A percentile compares a stretch with the other conserved stretches of the same genome.
phyloP scores from a whole-genome alignment of 2,329 filamentous ascomycete genomes.

The Calonectria hongkongensis region DNA sequence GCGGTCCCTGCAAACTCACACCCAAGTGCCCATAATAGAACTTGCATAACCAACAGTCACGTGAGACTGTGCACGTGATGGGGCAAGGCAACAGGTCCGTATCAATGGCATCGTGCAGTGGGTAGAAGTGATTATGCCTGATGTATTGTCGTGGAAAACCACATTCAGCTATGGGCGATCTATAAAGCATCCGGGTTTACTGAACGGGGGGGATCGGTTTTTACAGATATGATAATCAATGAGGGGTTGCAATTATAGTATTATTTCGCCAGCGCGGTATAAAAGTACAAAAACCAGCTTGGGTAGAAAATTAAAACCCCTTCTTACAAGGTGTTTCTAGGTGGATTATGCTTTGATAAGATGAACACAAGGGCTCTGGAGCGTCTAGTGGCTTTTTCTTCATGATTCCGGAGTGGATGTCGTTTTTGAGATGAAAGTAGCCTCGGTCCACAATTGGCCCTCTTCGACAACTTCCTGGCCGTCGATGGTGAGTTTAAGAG shows the following conservation, averaged over 20 bases:
- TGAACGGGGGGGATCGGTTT: too few species aligned
- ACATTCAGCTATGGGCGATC: too few species aligned
- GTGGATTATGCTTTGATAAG: background rate
- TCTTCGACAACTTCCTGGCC: constrained; percentile 87
- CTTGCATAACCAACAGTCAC: too few species aligned
- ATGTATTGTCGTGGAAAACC: too few species aligned
- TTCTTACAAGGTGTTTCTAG: background rate
- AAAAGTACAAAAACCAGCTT: background rate
- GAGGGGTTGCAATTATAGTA: constrained; percentile 2
- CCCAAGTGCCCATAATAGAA: too few species aligned
- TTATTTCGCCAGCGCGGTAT: background rate
- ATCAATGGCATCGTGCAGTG: too few species aligned
- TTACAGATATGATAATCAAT: background rate
- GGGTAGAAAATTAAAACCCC: background rate
- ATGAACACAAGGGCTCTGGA: background rate
- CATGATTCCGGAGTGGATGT: background rate
- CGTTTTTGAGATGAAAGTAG: constrained; percentile 87
- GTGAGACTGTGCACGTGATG: too few species aligned
- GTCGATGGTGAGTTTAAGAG: constrained; percentile 89
- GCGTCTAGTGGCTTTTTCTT: background rate
- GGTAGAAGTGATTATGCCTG: too few species aligned
- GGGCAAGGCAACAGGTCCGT: too few species aligned
- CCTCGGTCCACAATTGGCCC: constrained; percentile 88
- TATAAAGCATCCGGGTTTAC: too few species aligned
- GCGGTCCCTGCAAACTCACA: too few species aligned